These are phyloP conservation scores for Xylaria nigripes DNA, from an alignment of 495 filamentous ascomycete species.

Conservation along the genomic window DNA sequence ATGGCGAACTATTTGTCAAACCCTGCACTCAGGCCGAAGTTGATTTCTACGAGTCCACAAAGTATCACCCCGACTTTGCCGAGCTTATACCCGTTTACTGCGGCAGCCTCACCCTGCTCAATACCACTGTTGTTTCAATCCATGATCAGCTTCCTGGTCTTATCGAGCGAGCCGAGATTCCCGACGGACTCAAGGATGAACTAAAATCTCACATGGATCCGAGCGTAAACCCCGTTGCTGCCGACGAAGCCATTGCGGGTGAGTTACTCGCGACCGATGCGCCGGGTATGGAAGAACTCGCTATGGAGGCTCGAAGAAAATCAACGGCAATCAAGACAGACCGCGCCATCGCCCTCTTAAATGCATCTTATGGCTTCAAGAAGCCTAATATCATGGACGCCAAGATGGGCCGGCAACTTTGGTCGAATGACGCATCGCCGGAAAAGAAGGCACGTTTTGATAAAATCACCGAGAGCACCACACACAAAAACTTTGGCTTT, in stretches of 20 bases:
- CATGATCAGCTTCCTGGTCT: slow-evolving; percentile 43
- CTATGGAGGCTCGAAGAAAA: slow-evolving; percentile 29
- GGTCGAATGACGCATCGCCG: slow-evolving; percentile 70
- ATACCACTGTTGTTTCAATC: slow-evolving; percentile 37
- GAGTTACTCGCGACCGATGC: slow-evolving; percentile 14
- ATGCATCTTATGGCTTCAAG: slow-evolving; percentile 71
- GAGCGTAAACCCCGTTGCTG: not conserved
- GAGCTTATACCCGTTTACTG: slow-evolving; percentile 78
- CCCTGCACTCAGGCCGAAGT: slow-evolving; percentile 84
- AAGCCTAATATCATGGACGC: slow-evolving; percentile 90
- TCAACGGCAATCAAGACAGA: slow-evolving; percentile 58
- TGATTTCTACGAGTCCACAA: slow-evolving; percentile 79
- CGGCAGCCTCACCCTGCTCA: slow-evolving; percentile 59
- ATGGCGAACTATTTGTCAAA: slow-evolving; percentile 86
- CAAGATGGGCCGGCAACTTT: slow-evolving; percentile 80
- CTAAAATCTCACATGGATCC: slow-evolving; percentile 27
- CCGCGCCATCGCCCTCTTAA: slow-evolving; percentile 76
- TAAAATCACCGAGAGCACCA: slow-evolving; percentile 68
- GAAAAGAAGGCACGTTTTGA: slow-evolving; percentile 76
- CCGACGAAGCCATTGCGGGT: slow-evolving; percentile 20
- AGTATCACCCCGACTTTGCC: slow-evolving; percentile 59
- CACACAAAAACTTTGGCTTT: slow-evolving; percentile 71
- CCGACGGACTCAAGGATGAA: slow-evolving; percentile 34
- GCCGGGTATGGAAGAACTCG: slow-evolving; percentile 9
- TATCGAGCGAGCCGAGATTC: slow-evolving; percentile 38